Percentiles rank a stretch among this genome's conserved stretches.
phyloP scores from a whole-genome alignment of 345 rosid genomes.

The Citrus trifoliata region DNA sequence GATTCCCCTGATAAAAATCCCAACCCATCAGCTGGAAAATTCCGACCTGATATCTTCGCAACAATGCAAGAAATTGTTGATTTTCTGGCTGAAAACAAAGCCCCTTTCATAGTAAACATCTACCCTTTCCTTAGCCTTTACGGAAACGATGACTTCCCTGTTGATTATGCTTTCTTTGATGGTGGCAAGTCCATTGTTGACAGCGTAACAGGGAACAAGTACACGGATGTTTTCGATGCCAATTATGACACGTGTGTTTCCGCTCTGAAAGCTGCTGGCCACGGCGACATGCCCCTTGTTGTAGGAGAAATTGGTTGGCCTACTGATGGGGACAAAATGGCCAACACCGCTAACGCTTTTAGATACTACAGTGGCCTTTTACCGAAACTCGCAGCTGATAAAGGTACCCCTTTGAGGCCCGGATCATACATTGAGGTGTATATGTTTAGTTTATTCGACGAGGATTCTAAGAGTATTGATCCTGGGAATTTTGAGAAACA shows the following conservation, averaged over 20 bases:
- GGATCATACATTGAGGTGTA: slow-evolving; percentile 56
- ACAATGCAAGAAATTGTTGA: slow-evolving; percentile 62
- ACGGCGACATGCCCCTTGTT: slow-evolving; percentile 50
- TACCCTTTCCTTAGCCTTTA: slow-evolving; percentile 95
- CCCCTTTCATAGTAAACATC: slow-evolving; percentile 87
- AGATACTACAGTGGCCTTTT: slow-evolving; percentile 72
- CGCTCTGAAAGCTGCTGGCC: slow-evolving; percentile 53
- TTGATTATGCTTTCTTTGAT: slow-evolving; percentile 88
- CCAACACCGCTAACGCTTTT: slow-evolving; percentile 51
- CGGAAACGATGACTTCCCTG: slow-evolving; percentile 69
- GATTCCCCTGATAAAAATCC: slow-evolving; percentile 50
- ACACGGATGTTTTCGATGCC: slow-evolving; percentile 82
- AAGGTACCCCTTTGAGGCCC: slow-evolving; percentile 68
- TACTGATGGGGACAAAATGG: slow-evolving; percentile 88
- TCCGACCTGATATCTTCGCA: slow-evolving; percentile 54
- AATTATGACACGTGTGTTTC: slow-evolving; percentile 84
- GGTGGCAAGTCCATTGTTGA: slow-evolving; percentile 58
- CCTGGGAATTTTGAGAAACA: slow-evolving; percentile 96
- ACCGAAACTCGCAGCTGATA: slow-evolving; percentile 48
- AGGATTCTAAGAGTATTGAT: slow-evolving; percentile 79
- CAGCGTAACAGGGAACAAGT: slow-evolving; percentile 51
- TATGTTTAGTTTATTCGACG: slow-evolving; percentile 76
- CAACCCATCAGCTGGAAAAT: slow-evolving; percentile 74
- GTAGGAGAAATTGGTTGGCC: slow-evolving; percentile 98
- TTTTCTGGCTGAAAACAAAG: slow-evolving; percentile 57